Percentiles rank a stretch among this genome's conserved stretches.
Evolutionary conservation across 148 eudicot genomes (phyloP).

Genomic region (Tetragonia tetragonoides): DNA sequence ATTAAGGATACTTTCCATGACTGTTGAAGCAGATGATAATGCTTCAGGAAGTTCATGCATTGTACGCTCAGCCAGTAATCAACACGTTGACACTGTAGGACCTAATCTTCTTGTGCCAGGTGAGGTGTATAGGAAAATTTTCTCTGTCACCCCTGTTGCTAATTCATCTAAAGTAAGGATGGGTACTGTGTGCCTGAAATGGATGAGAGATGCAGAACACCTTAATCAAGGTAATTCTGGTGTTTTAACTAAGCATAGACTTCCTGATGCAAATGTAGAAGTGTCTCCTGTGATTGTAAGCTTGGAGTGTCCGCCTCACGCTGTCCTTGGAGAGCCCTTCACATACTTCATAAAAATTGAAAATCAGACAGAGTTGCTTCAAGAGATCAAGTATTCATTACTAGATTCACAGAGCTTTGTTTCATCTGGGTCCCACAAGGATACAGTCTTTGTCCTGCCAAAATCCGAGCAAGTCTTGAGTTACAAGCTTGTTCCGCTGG

Average conservation of each 20-base stretch:
- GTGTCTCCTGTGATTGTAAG: constrained; percentile 64
- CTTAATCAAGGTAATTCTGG: constrained; percentile 18
- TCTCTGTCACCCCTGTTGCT: constrained; percentile 56
- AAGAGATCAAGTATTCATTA: constrained; percentile 84
- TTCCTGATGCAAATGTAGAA: constrained; percentile 80
- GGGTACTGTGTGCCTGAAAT: constrained; percentile 68
- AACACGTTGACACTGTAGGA: constrained; percentile 21
- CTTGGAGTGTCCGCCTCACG: constrained; percentile 89
- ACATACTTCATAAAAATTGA: constrained; percentile 59
- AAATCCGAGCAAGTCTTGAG: constrained; percentile 61
- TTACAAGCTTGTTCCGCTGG: constrained; percentile 81
- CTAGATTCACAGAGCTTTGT: constrained; percentile 88
- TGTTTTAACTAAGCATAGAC: constrained; percentile 61
- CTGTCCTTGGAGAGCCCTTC: constrained; percentile 80
- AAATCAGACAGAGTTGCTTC: constrained; percentile 74
- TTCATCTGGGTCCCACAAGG: constrained; percentile 73
- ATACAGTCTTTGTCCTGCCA: constrained; percentile 68
- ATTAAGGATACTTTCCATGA: constrained; percentile 62
- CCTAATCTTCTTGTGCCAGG: constrained; percentile 65
- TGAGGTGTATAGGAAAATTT: constrained; percentile 77
- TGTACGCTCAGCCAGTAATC: constrained; percentile 42
- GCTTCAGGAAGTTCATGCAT: constrained; percentile 38
- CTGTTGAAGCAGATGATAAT: constrained; percentile 58
- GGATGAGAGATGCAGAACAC: constrained; percentile 55
- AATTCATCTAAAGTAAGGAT: constrained; percentile 45